Evolutionary conservation across 2,329 filamentous ascomycete genomes (phyloP).

Genomic region (Lasiodiplodia citricola): DNA sequence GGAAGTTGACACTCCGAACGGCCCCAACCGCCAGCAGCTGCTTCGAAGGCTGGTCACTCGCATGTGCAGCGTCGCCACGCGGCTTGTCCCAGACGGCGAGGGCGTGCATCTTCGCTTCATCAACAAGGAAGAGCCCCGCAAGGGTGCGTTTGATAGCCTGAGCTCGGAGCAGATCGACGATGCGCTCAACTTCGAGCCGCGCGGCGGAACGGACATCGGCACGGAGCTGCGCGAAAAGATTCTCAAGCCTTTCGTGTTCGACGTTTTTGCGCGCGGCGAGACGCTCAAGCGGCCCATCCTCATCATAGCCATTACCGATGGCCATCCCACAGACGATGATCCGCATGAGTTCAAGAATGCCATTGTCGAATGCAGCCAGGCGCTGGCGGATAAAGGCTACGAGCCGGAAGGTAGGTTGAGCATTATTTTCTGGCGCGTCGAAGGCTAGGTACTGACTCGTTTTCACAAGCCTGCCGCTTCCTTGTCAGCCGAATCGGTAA

Average conservation of each 20-base stretch:
- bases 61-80: background rate
- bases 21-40: background rate
- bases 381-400: background rate
- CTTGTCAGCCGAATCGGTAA: too few species aligned
- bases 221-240: background rate
- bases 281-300: background rate
- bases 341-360: background rate
- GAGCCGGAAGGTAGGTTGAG: too few species aligned
- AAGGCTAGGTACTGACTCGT: too few species aligned
- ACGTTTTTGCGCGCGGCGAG: background rate
- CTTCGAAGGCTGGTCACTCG: background rate
- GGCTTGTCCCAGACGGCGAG: background rate
- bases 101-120: background rate
- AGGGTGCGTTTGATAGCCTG: background rate
- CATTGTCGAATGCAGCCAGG: background rate
- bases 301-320: background rate
- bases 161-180: background rate
- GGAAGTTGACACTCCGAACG: rapidly evolving
- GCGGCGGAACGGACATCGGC: background rate
- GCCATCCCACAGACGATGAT: background rate
- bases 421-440: too few species aligned
- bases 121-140: background rate
- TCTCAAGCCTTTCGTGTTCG: background rate
- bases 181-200: background rate
- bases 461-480: too few species aligned